Percentiles rank a stretch among this genome's conserved stretches.
phyloP scores from a whole-genome alignment of 2,329 filamentous ascomycete species.

The Dissoconium aciculare region DNA sequence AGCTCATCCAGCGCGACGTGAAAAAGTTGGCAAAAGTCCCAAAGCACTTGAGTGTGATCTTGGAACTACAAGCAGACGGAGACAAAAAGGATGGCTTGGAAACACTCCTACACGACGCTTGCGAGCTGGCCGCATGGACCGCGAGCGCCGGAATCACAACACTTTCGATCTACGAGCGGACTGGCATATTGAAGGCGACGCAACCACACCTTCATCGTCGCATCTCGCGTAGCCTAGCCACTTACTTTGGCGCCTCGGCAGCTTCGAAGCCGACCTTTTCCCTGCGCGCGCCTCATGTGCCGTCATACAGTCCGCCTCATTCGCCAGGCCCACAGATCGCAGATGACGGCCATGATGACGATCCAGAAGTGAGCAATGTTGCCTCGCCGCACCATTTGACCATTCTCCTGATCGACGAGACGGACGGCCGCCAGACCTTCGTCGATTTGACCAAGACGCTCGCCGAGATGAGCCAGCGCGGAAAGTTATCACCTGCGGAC shows the following conservation, averaged over 20 bases:
- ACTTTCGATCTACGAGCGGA: constrained; percentile 83
- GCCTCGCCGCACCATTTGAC: constrained; percentile 33
- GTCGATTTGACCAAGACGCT: constrained; percentile 92
- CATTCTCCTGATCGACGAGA: constrained; percentile 67
- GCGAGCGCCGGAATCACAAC: constrained; percentile 74
- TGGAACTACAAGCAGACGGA: constrained; percentile 56
- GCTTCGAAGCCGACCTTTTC: constrained; percentile 54
- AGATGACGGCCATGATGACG: constrained; percentile 17
- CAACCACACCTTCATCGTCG: constrained; percentile 71
- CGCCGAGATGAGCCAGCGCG: constrained; percentile 83
- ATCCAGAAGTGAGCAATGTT: constrained; percentile 7
- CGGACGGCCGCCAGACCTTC: constrained; percentile 83
- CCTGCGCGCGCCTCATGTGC: constrained; percentile 55
- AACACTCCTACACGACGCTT: constrained; percentile 72
- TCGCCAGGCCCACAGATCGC: constrained; percentile 13
- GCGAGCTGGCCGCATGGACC: constrained; percentile 87
- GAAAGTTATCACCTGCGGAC: constrained; percentile 66
- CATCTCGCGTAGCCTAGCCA: constrained; percentile 62
- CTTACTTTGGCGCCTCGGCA: constrained; percentile 62
- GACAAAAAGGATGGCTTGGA: constrained; percentile 62
- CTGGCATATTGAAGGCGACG: constrained; percentile 81
- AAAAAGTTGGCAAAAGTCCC: constrained; percentile 58
- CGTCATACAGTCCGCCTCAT: constrained; percentile 37
- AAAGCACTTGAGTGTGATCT: constrained; percentile 72
- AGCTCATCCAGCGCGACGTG: constrained; percentile 81